Evolutionary conservation across 176 grass and related monocot genomes (phyloP), one percentile per base, ranked within the genome.

Genomic region (Juncus effusus): DNA sequence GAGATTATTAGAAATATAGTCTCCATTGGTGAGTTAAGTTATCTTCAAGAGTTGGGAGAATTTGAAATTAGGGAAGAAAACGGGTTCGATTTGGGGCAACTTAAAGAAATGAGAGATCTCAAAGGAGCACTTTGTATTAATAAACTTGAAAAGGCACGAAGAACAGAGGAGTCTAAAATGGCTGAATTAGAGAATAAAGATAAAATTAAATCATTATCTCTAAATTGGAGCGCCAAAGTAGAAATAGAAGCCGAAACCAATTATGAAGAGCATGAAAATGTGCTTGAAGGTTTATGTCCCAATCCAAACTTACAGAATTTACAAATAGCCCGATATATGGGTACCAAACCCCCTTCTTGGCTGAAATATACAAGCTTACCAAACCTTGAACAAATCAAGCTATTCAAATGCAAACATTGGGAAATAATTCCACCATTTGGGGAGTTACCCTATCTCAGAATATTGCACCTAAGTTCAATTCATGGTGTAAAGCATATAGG

Each of bases 281-380:
- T 74, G 16, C 51, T 75, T 61, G 62, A 78, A 55, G 75, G 67
- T 0, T 64, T 83, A 13, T 53, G 45, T 3, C 81, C 76, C 39
- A 70, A 84, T 64, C 4, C 7, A 19, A 84, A 84, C 53, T 60
- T 84, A 13, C 78, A 19, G 13, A 75, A 70, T 65, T 69, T 84
- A 11, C 13, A 5, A 61, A 67, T 75, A 44, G 51, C 0, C 44
- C 2, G 63, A n/a, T 84, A 79, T 41, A 78, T 56, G 74, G 81
- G 76, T 8, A 35, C 16, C 38, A 64, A 3, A 2, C 74, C 76
- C 49, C 81, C 81, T 53, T 1, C 3, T 62, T 79, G 76, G 81
- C 36, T 84, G 37, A 36, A 9, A 13, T 61, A 14, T 16, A 38
- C 69, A 41, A 51, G 15, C 6, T 3, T 64, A 35, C 13, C 45